Conservation (phyloP, 768 basidiomycete genomes). For the Mycena crocata region DNA sequence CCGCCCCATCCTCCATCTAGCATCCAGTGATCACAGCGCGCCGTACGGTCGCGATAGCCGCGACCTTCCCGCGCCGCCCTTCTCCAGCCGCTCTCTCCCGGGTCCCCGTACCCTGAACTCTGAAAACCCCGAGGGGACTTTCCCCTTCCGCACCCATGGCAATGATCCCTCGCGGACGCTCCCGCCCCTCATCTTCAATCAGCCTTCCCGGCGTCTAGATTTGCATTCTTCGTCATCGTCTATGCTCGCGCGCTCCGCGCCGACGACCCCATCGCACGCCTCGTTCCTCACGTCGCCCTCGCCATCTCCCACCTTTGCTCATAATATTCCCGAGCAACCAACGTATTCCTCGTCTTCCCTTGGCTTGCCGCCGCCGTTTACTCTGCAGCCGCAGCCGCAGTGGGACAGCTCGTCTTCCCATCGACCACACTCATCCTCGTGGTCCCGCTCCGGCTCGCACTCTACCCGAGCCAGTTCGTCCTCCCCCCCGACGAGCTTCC, state of each 20-base stretch:
- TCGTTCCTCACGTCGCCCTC: conserved; percentile 43
- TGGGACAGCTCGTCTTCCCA: conserved; percentile 64
- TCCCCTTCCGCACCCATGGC: conserved; percentile 27
- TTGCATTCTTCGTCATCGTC: conserved; percentile 19
- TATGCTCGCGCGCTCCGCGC: conserved; percentile 36
- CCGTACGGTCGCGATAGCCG: conserved; percentile 11
- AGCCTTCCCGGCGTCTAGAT: conserved; percentile 25
- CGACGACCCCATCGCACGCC: conserved; percentile 35
- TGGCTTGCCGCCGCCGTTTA: conserved; percentile 67
- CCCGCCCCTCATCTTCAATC: conserved; percentile 46
- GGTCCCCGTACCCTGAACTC: conserved; percentile 25
- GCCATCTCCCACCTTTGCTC: conserved; percentile 49
- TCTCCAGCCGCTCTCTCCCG: conserved; percentile 25
- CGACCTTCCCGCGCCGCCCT: conserved; percentile 19
- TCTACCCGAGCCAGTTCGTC: conserved; percentile 45
- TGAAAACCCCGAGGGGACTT: conserved; percentile 8
- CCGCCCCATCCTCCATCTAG: conserved; percentile 33
- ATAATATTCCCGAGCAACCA: conserved; percentile 40
- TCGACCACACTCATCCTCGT: conserved; percentile 47
- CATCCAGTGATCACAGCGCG: not conserved
- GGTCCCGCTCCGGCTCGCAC: conserved; percentile 47
- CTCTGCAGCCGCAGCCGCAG: conserved; percentile 74
- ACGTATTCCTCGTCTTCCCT: conserved; percentile 36
- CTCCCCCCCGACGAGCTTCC: conserved; percentile 38
- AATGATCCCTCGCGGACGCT: conserved; percentile 49